phyloP scores from a whole-genome alignment of 441 rosid genomes.

The Eruca vesicaria region DNA sequence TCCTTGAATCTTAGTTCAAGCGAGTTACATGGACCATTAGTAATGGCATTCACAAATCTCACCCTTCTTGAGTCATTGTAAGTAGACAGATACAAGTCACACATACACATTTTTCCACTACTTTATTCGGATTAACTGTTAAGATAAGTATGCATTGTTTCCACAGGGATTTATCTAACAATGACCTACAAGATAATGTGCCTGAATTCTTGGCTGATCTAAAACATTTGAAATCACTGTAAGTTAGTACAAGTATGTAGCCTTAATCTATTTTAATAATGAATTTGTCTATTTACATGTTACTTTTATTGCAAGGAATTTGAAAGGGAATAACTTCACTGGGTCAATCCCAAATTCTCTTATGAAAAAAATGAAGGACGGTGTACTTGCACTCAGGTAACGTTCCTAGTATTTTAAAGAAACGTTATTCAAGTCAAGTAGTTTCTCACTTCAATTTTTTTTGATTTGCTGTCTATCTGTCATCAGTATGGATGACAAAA shows the following conservation, averaged over 20 bases:
- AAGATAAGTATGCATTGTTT: constrained; percentile 5
- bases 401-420: neutral
- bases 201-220: constrained; percentile 50
- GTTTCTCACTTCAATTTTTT: neutral
- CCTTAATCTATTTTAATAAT: neutral
- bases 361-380: constrained; percentile 25
- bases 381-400: constrained; percentile 46
- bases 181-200: constrained; percentile 43
- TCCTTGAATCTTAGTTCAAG: constrained; percentile 57
- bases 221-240: constrained; percentile 43
- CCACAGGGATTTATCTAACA: constrained; percentile 65
- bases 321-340: constrained; percentile 52
- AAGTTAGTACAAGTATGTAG: constrained; percentile 19
- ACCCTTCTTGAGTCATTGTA: constrained; percentile 46
- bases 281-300: neutral
- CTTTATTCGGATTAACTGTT: neutral
- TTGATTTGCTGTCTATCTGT: neutral
- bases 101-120: neutral
- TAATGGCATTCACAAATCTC: constrained; percentile 36
- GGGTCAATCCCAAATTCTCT: constrained; percentile 52
- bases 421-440: neutral
- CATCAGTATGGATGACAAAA: constrained; percentile 45
- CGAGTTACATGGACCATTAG: constrained; percentile 45
- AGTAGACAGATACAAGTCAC: constrained; percentile 22
- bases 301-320: constrained; percentile 37